Percentiles rank a stretch among this genome's conserved stretches.
phyloP scores from a whole-genome alignment of 1,284 basidiomycete species.

The Irpex lacteus region DNA sequence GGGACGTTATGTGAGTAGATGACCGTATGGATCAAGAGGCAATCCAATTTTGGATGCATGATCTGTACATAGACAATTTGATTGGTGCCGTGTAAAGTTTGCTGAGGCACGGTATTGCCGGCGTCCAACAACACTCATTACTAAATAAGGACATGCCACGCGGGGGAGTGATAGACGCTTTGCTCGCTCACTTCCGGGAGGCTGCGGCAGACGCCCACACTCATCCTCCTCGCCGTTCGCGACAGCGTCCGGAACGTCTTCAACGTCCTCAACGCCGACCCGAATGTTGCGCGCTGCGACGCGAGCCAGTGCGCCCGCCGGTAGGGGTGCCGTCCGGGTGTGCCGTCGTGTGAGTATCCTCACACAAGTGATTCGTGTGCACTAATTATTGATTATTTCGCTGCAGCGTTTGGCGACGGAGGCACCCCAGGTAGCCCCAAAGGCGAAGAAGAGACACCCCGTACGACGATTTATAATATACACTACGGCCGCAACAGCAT shows the following conservation, averaged over 20 bases:
- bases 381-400: constrained; percentile 5
- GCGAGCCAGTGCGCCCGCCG: constrained; percentile 44
- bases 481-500: constrained; percentile 59
- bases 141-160: not conserved
- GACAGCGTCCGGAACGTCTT: constrained; percentile 13
- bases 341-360: constrained; percentile 49
- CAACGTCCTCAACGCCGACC: constrained; percentile 19
- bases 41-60: too few relatives aligned
- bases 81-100: not conserved
- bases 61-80: not conserved
- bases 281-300: constrained; percentile 61
- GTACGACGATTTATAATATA: constrained; percentile 56
- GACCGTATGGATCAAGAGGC: not conserved
- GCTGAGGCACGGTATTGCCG: not conserved
- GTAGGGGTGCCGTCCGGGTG: constrained; percentile 44
- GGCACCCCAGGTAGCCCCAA: constrained; percentile 33
- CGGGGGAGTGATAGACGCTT: not conserved
- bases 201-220: not conserved
- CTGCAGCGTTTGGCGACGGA: constrained; percentile 59
- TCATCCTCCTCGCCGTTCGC: not conserved
- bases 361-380: constrained; percentile 1
- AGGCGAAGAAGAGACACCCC: constrained; percentile 48
- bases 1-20: not conserved
- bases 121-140: not conserved
- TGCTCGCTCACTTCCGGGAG: not conserved